Evolutionary conservation across 805 yeast genomes (phyloP).

Genomic region (Yarrowia sp.): DNA sequence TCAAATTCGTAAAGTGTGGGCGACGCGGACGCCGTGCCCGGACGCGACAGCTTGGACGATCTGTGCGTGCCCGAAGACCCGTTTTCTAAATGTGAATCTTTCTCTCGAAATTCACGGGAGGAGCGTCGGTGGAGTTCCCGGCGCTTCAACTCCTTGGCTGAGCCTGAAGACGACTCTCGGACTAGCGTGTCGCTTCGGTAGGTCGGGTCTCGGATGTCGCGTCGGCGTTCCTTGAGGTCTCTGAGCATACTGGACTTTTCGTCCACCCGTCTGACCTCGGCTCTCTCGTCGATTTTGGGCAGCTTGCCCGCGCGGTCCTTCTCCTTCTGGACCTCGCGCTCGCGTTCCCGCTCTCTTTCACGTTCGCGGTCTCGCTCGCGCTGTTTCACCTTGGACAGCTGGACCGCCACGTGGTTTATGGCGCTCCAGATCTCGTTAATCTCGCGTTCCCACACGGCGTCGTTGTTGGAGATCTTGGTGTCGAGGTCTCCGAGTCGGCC

Average conservation of each 20-base stretch:
- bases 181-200: not conserved
- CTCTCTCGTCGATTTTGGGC: constrained; percentile 11
- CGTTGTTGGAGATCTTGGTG: constrained; percentile 17
- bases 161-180: constrained; percentile 18
- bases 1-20: constrained; percentile 17
- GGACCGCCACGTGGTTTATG: constrained; percentile 21
- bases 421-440: constrained; percentile 23
- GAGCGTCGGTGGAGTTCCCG: constrained; percentile 8
- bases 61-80: not conserved
- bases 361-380: constrained; percentile 26
- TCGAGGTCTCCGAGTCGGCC: constrained; percentile 8
- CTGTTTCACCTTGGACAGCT: constrained; percentile 10
- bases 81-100: constrained; percentile 10
- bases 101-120: constrained; percentile 19
- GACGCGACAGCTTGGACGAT: constrained; percentile 4
- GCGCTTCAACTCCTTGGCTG: constrained; percentile 19
- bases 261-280: not conserved
- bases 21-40: constrained; percentile 19
- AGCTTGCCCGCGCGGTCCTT: constrained; percentile 3
- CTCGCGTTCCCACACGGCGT: constrained; percentile 21
- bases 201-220: constrained; percentile 7
- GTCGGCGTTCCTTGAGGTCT: constrained; percentile 2
- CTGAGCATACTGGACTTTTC: not conserved
- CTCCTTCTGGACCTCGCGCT: not conserved
- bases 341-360: constrained; percentile 10